phyloP scores from a whole-genome alignment of 345 rosid species.

The Linum tenue region DNA sequence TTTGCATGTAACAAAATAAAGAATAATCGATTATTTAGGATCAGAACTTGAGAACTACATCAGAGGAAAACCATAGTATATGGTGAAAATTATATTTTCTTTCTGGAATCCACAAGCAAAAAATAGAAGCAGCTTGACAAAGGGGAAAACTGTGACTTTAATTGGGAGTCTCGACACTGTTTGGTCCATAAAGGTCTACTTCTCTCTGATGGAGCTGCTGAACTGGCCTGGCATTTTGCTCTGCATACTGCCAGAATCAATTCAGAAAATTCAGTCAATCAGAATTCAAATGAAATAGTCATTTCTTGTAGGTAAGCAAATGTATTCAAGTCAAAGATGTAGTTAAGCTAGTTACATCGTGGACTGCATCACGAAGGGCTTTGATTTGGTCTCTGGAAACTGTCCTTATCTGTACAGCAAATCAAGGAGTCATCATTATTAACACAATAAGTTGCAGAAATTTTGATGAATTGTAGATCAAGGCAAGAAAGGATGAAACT shows the following conservation, averaged over 20 bases:
- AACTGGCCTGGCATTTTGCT: constrained; percentile 45
- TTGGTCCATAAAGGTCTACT: background rate
- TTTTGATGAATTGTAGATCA: background rate
- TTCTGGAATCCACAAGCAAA: background rate
- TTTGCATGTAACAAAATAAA: too few relatives aligned
- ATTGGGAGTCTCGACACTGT: background rate
- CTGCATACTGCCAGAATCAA: constrained; percentile 32
- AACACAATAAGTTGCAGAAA: background rate
- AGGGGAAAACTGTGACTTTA: background rate
- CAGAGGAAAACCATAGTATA: too few relatives aligned
- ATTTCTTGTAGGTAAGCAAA: too few relatives aligned
- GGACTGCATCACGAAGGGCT: constrained; percentile 36
- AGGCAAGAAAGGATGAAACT: background rate
- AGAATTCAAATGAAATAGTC: too few relatives aligned
- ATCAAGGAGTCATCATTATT: background rate
- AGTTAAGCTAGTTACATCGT: constrained; percentile 36
- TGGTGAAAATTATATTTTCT: background rate
- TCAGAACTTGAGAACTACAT: too few relatives aligned
- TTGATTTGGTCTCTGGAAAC: constrained; percentile 37
- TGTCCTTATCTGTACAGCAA: constrained; percentile 22
- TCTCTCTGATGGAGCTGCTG: constrained; percentile 29
- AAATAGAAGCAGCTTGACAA: too few relatives aligned
- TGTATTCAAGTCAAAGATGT: background rate
- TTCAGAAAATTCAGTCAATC: background rate
- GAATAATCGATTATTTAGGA: too few relatives aligned